Evolutionary conservation across 164 flowering plant species (phyloP).

Genomic region (Liriodendron chinense): DNA sequence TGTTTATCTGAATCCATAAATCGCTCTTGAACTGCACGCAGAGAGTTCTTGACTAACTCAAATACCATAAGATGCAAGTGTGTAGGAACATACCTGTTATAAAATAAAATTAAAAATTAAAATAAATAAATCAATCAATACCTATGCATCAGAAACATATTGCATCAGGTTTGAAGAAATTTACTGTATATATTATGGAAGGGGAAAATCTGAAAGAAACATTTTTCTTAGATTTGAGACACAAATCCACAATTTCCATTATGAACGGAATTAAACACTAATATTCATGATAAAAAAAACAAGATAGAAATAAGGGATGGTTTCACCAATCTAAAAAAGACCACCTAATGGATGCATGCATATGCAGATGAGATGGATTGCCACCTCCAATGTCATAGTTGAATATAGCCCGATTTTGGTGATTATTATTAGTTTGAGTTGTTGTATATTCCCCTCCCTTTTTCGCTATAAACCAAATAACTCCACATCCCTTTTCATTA

Average conservation of each 20-base stretch:
- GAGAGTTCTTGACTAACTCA: constrained; percentile 94
- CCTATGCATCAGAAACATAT: no score
- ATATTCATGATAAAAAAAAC: no score
- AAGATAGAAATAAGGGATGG: neutral
- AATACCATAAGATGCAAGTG: constrained; percentile 97
- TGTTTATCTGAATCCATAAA: constrained; percentile 82
- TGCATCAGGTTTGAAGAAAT: no score
- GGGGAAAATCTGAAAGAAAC: neutral
- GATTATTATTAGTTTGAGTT: no score
- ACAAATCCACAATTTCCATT: neutral
- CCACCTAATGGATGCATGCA: neutral
- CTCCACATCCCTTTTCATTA: no score
- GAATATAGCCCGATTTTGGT: no score
- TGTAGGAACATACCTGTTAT: constrained; percentile 78
- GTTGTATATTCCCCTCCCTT: no score
- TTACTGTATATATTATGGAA: neutral
- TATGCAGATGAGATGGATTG: neutral
- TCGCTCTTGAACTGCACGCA: constrained; percentile 95
- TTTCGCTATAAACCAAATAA: no score
- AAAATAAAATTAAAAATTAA: neutral
- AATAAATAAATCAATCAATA: no score
- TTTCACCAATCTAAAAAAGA: neutral
- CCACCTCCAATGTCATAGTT: neutral
- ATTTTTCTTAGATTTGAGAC: neutral
- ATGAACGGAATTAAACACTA: no score